Evolutionary conservation across 768 basidiomycete genomes (phyloP), one percentile per base, ranked within the genome.

Genomic region (Neoboletus brunneissimus): DNA sequence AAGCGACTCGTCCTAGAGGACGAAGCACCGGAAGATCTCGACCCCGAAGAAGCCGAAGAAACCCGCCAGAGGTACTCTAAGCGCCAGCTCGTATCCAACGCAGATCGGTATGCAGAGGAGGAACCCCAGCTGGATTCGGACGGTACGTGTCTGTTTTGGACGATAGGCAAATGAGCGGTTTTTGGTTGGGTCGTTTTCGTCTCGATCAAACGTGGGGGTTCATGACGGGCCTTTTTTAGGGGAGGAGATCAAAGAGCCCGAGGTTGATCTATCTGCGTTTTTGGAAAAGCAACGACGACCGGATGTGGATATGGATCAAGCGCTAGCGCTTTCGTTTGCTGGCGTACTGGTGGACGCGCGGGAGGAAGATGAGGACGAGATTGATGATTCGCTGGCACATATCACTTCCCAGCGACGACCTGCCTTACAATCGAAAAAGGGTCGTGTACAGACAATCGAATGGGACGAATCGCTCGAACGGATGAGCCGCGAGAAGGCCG

Each of bases 51-150:
- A 31, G 78, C 76, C 0, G 73, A 75, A 34, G 86, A 83, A 64
- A 59, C 73, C 11, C 73, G 73, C 16, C 68, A 65, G 35, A 86
- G 81, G 64, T 91, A 80, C 53, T 68, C 81, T 25, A 76, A 77
- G 54, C 77, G 90, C 37, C 73, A 83, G 48, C 74, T 93, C 16
- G 84, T 77, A 4, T 79, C 86, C 5, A 92, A 93, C 65, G 84
- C 77, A 0, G 88, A 91, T 76, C 77, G 89, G 50, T 92, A 92
- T 65, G 77, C 65, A 16, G 89, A 91, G 70, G 80, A 81, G 20
- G 86, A 84, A 55, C 84, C 83, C 3, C 84, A 87, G 61, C 72
- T 89, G 25, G 85, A 81, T 64, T 85, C 86, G 2, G 87, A 90
- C 68, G 89, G 89, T 87, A 12, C 49, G 68, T 67, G 35, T 27